Conservation (phyloP, 495 filamentous ascomycete species). For the Penicillium canariense region DNA sequence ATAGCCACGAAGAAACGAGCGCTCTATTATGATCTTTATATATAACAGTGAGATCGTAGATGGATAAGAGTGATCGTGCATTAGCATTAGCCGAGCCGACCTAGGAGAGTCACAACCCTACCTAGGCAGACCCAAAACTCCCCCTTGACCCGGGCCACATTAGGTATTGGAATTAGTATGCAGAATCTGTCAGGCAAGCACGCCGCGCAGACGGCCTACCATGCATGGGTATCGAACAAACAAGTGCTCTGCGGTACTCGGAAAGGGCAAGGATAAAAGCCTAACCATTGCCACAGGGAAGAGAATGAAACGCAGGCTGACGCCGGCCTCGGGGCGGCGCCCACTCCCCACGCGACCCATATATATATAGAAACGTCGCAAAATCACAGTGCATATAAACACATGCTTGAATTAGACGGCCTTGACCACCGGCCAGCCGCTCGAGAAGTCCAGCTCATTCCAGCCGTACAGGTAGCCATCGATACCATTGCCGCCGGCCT, state of each 20-base stretch:
- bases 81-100: too few species aligned
- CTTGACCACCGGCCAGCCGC: slow-evolving; percentile 55
- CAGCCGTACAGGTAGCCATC: slow-evolving; percentile 61
- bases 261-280: slow-evolving; percentile 19
- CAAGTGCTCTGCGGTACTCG: slow-evolving; percentile 15
- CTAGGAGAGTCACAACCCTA: too few species aligned
- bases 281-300: slow-evolving; percentile 27
- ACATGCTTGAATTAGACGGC: too few species aligned
- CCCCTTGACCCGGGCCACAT: not conserved
- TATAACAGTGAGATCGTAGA: not conserved
- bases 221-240: slow-evolving; percentile 30
- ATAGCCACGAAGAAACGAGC: not conserved
- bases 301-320: slow-evolving; percentile 1
- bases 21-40: not conserved
- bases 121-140: not conserved
- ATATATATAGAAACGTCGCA: slow-evolving; percentile 3
- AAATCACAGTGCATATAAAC: slow-evolving; percentile 1
- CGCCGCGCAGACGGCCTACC: slow-evolving; percentile 5
- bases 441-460: slow-evolving; percentile 58
- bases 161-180: slow-evolving; percentile 12
- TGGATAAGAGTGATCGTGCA: slow-evolving; percentile 11
- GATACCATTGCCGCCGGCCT: slow-evolving; percentile 52
- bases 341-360: not conserved
- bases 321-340: slow-evolving; percentile 3
- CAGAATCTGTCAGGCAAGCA: slow-evolving; percentile 13